Conservation (phyloP, 2,329 filamentous ascomycete species). For the Elsinoe australis region DNA sequence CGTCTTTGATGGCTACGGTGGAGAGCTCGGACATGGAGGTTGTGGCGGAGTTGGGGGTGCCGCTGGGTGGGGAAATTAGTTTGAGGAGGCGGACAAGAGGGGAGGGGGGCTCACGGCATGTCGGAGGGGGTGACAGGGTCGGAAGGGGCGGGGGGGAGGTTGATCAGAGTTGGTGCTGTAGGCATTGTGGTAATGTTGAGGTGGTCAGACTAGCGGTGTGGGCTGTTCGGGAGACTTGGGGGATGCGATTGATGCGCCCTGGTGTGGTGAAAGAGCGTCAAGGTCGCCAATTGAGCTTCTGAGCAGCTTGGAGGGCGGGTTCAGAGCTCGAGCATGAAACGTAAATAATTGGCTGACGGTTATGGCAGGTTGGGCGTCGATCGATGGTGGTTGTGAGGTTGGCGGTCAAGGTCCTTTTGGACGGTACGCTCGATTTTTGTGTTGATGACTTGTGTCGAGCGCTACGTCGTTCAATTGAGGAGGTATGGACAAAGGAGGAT, state of each 20-base stretch:
- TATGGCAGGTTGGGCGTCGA: no score
- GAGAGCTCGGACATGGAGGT: constrained; percentile 87
- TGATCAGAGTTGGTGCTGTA: constrained; percentile 62
- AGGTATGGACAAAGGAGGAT: no score
- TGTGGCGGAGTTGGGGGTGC: constrained; percentile 85
- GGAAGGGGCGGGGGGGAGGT: constrained; percentile 72
- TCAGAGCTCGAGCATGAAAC: no score
- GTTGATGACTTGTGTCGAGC: no score
- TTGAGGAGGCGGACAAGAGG: constrained; percentile 18
- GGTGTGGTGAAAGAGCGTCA: no score
- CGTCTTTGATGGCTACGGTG: constrained; percentile 93
- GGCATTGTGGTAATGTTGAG: constrained; percentile 26
- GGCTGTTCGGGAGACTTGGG: neutral
- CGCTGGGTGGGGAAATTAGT: constrained; percentile 46
- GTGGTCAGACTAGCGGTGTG: neutral
- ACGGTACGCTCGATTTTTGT: no score
- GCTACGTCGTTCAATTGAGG: no score
- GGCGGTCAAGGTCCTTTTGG: no score
- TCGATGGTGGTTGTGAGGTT: no score
- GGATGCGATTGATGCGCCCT: neutral
- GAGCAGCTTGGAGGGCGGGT: no score
- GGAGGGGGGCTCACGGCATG: constrained; percentile 57
- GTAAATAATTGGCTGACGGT: no score
- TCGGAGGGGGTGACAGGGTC: constrained; percentile 82
- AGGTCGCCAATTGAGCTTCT: no score